A percentile compares a stretch with the other conserved stretches of the same genome.
Conservation (phyloP, 108 stramenopile genomes). For the Cyclostephanos tholiformis region DNA sequence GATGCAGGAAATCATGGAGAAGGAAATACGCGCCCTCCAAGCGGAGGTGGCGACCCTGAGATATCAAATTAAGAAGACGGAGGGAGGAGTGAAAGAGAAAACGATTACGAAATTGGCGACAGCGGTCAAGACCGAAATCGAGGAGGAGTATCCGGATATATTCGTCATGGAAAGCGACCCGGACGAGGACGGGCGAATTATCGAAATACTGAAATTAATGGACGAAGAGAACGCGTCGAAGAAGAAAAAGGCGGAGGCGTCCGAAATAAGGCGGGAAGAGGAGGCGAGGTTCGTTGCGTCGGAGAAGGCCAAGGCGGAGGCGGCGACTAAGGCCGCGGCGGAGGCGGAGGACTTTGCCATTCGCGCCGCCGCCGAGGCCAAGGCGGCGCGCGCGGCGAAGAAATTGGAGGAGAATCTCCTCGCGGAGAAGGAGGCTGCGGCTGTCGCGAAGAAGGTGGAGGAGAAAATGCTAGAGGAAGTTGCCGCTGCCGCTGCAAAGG, state of each 20-base stretch:
- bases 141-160: conserved; percentile 37
- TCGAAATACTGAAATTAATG: conserved; percentile 44
- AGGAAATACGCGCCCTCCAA: conserved; percentile 14
- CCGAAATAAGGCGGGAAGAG: conserved; percentile 35
- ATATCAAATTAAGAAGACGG: conserved; percentile 6
- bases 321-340: conserved; percentile 15
- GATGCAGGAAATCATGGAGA: conserved; percentile 14
- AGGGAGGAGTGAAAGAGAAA: conserved; percentile 14
- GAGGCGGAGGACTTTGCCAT: conserved; percentile 14
- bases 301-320: conserved; percentile 34
- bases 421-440: background rate
- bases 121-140: conserved; percentile 35
- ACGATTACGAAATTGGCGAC: background rate
- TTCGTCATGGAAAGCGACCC: conserved; percentile 42
- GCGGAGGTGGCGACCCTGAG: background rate
- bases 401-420: conserved; percentile 7
- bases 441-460: conserved; percentile 18
- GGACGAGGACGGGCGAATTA: conserved; percentile 35
- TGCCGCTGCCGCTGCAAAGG: conserved; percentile 5
- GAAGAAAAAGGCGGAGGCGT: conserved; percentile 19
- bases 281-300: conserved; percentile 29
- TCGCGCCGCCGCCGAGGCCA: conserved; percentile 14
- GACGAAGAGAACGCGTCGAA: conserved; percentile 43
- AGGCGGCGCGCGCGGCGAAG: conserved; percentile 12
- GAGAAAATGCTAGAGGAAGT: background rate